Base-by-base conservation (phyloP, 2,329 filamentous ascomycete genomes). In the Pseudogymnoascus sp. region DNA sequence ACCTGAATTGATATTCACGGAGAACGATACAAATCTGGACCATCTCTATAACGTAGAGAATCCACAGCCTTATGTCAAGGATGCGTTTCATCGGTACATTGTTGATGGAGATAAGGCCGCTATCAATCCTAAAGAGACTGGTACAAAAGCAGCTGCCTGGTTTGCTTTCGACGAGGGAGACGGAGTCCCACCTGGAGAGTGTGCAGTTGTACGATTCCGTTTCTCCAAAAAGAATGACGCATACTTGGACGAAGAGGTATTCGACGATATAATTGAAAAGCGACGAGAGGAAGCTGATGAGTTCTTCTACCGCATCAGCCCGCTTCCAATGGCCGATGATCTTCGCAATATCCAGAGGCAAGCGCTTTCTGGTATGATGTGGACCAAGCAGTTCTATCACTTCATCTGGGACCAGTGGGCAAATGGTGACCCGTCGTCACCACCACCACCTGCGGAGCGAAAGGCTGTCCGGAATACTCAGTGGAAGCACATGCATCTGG, bases 391-490 rank as follows among this genome's bases (percentile, higher is more conserved):
- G 73, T 90, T 91, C 75, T 97, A 97, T 74, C 85, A 95, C 71
- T 97, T 97, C 74, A 85, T 97, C 68, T 97, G 91, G 91, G 92
- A 97, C 66, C 89, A 97, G 72, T 97, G 93, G 93, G 91, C 92
- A 25, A 96, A 96, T 65, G 93, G 93, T 59, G 93, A 97, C 71
- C 92, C 92, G 9, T 82, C 81, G 57, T 90, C 92, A 79, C 91
- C 92, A 43, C 89, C 93, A 32, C 94, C 94, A 25, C 93, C 93
- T 1, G 79, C 88, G 1, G 81, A 83, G 38, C 83, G 93, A 61
- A 96, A 94, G 73, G 80, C 83, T 2, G 82, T 97, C 61, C 86
- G 93, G 63, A 97, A 97, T 71, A 78, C 84, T 37, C 85, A 95
- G 64, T 97, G 94, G 94, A 95, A 89, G 70, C 93, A 97, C 74